phyloP scores from a whole-genome alignment of 495 filamentous ascomycete species.

The Symbiotaphrina buchneri region DNA sequence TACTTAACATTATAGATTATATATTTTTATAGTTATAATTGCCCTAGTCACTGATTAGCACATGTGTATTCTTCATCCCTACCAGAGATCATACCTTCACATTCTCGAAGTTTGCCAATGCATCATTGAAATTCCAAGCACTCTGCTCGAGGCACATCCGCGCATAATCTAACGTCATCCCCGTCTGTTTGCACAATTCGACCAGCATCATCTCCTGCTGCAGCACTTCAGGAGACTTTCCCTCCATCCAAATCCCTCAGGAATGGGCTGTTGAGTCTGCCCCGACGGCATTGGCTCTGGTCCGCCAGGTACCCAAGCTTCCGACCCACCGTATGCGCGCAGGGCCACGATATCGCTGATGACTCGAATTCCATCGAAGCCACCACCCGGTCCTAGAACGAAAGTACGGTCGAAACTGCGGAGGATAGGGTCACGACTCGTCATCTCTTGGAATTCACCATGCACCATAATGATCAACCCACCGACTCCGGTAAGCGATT shows the following conservation, averaged over 20 bases:
- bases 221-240: slow-evolving; percentile 19
- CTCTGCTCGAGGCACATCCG: slow-evolving; percentile 46
- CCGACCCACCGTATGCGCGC: slow-evolving; percentile 36
- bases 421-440: slow-evolving; percentile 24
- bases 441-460: slow-evolving; percentile 61
- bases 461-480: slow-evolving; percentile 64
- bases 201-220: slow-evolving; percentile 38
- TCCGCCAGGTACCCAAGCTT: slow-evolving; percentile 28
- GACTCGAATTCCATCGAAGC: slow-evolving; percentile 41
- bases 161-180: slow-evolving; percentile 51
- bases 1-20: not conserved
- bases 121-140: slow-evolving; percentile 51
- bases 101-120: slow-evolving; percentile 41
- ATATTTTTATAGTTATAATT: not conserved
- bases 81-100: slow-evolving; percentile 11
- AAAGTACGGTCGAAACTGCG: slow-evolving; percentile 79
- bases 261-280: slow-evolving; percentile 10
- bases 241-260: slow-evolving; percentile 19
- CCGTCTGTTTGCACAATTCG: slow-evolving; percentile 42
- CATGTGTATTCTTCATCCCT: not conserved
- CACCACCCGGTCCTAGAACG: slow-evolving; percentile 52
- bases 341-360: slow-evolving; percentile 59
- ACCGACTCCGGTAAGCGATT: slow-evolving; percentile 37
- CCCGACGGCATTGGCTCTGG: slow-evolving; percentile 5
- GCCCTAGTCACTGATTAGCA: no score